Conservation (phyloP, 805 yeast genomes). For the Wickerhamiella siamensis region DNA sequence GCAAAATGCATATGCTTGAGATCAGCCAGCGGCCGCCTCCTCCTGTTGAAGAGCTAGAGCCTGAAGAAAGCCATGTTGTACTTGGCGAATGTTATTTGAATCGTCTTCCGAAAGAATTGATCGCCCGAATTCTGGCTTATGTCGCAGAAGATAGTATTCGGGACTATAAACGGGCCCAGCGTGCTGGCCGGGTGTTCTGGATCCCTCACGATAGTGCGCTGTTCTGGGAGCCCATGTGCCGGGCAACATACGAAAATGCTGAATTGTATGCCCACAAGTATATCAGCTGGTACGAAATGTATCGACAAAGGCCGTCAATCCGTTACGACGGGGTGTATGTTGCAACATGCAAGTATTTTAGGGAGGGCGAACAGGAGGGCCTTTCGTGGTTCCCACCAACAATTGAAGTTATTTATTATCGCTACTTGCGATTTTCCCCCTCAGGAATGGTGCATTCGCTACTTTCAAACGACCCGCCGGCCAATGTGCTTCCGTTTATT, state of each 20-base stretch:
- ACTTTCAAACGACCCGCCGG: slow-evolving; percentile 61
- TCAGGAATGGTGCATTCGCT: slow-evolving; percentile 64
- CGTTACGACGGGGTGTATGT: slow-evolving; percentile 77
- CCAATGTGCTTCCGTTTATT: slow-evolving; percentile 44
- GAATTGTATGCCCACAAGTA: slow-evolving; percentile 10
- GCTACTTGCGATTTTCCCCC: slow-evolving; percentile 68
- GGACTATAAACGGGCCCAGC: neutral
- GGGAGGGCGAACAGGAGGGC: slow-evolving; percentile 60
- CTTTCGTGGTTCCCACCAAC: slow-evolving; percentile 56
- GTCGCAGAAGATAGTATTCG: neutral
- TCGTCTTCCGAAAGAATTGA: neutral
- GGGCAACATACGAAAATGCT: slow-evolving; percentile 8
- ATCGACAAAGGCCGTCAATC: slow-evolving; percentile 53
- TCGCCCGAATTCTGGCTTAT: neutral
- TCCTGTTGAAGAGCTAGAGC: neutral
- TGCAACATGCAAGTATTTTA: slow-evolving; percentile 66
- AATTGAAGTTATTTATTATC: slow-evolving; percentile 71
- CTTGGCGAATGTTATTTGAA: neutral
- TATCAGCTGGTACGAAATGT: slow-evolving; percentile 35
- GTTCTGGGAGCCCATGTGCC: slow-evolving; percentile 20
- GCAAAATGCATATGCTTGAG: neutral
- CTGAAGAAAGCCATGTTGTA: neutral
- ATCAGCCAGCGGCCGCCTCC: neutral
- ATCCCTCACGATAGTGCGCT: slow-evolving; percentile 14
- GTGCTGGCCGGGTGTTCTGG: slow-evolving; percentile 11